Conservation (phyloP, 148 eudicot genomes). For the Vaccinium vitisidaea region DNA sequence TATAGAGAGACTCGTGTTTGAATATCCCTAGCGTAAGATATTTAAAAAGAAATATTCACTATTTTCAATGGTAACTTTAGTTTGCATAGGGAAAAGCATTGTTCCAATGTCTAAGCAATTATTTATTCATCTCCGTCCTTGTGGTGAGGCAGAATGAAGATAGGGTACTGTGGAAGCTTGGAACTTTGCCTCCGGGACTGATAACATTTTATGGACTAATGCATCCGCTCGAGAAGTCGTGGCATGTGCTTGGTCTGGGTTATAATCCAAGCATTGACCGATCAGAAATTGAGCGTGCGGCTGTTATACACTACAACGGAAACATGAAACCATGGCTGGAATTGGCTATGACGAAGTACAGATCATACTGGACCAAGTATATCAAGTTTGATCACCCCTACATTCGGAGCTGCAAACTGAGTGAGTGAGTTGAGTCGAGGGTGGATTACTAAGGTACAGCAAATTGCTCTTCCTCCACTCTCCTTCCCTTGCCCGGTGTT, state of each 20-base stretch:
- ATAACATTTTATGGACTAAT: conserved; percentile 83
- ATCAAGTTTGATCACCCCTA: conserved; percentile 77
- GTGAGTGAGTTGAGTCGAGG: conserved; percentile 41
- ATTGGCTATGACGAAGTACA: conserved; percentile 76
- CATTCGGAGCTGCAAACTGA: conserved; percentile 64
- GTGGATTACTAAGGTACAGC: background rate
- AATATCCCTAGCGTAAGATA: background rate
- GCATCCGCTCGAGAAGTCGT: conserved; percentile 69
- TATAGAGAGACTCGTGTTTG: background rate
- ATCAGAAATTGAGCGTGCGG: conserved; percentile 72
- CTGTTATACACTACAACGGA: conserved; percentile 88
- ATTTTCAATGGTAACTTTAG: background rate
- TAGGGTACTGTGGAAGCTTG: conserved; percentile 83
- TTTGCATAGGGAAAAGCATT: background rate
- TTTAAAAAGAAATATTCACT: background rate
- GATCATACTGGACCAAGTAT: conserved; percentile 77
- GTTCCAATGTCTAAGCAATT: background rate
- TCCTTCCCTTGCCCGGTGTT: conserved; percentile 3
- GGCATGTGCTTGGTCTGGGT: conserved; percentile 96
- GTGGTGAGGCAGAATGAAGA: conserved; percentile 63
- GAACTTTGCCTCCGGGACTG: conserved; percentile 85
- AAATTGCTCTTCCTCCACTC: conserved; percentile 16
- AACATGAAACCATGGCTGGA: conserved; percentile 97
- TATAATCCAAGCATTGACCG: conserved; percentile 69
- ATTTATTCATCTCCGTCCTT: conserved; percentile 12